Base-by-base conservation (phyloP, 768 basidiomycete species). In the Russula sp. region DNA sequence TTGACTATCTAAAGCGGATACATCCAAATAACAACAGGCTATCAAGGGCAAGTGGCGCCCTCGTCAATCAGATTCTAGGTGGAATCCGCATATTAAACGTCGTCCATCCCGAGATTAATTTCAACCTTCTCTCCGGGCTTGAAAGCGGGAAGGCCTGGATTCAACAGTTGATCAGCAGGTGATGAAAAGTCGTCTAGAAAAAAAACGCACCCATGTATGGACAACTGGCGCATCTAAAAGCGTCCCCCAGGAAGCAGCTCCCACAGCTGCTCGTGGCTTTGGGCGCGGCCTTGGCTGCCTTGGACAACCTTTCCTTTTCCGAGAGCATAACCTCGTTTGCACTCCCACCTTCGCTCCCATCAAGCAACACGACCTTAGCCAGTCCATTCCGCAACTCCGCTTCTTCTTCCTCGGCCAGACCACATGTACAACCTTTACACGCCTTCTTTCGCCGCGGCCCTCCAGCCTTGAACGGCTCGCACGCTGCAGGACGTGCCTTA, bases 101-200 rank as follows among this genome's bases (percentile, higher is more conserved):
- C 94, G 74, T 95, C 94, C 87, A 90, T 91, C 57, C 82, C 84
- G 65, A 94, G 82, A 72, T 89, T 84, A 65, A 95, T 91, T 79
- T 93, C 88, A 30, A 99, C 94, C 79, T 98, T 96, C 79, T 98
- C 94, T 61, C 97, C 97, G 2, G 97, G 96, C 75, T 96, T 91
- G 80, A 99, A 98, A 14, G 96, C 93, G 52, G 97, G 97, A 32
- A 98, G 83, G 69, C 97, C 96, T 98, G 70, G n/a, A 49, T 34
- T 14, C n/a, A n/a, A 46, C 34, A 42, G 61, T 16, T 48, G 22
- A 54, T 65, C 26, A 66, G 65, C 44, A 61, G n/a, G 11, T 36
- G 34, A 59, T 36, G 59, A 44, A n/a, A 60, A 62, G 57, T 48
- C 40, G 34, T 50, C 56, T 40, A 44, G 56, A 60, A 57, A 57